Base-by-base conservation (phyloP, 1,139 yeast genomes). In the Debaryomycetaceae sp. region DNA sequence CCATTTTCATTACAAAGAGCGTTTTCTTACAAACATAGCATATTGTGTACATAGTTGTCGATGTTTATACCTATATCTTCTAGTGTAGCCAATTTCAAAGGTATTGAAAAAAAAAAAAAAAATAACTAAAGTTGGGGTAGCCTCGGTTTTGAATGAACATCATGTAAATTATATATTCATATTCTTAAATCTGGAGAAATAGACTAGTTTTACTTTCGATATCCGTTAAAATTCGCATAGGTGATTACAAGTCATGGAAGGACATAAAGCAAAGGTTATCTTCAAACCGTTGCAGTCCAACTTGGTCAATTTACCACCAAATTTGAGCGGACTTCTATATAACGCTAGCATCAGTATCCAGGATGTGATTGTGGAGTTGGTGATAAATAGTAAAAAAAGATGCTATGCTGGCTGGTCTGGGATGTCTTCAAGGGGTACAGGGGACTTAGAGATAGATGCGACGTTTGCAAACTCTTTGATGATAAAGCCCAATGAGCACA, bases 381-480 rank as follows among this genome's bases (percentile, higher is more conserved):
- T 68, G 50, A 47, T 56, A 54, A 47, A 59, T 49, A 39, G 56
- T 7, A 55, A 60, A 13, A 54, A 49, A 20, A 65, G 58, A 46
- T 70, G 62, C 6, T 84, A 78, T 53, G 75, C 81, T n/a, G 96
- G 96, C 0, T 89, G 96, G 96, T 78, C 88, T 30, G 96, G 96
- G n/a, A 74, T 75, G 76, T 68, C 75, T 33, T 68, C 66, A 24
- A 53, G 62, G 4, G 60, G 68, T 1, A 58, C 62, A 6, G 55
- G 54, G 13, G 51, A 66, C 6, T 50, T 74, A 11, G 76, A 70
- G 36, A 59, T 75, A 7, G 80, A 76, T 46, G 66, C 79, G 1
- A 52, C 62, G 22, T 58, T 66, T 52, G 72, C 72, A 4, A 71
- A 64, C 56, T 76, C 49, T 62, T 82, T 69, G 83, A 83, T 24